Conservation (phyloP, 2,329 filamentous ascomycete genomes). For the Metarhizium robertsii region DNA sequence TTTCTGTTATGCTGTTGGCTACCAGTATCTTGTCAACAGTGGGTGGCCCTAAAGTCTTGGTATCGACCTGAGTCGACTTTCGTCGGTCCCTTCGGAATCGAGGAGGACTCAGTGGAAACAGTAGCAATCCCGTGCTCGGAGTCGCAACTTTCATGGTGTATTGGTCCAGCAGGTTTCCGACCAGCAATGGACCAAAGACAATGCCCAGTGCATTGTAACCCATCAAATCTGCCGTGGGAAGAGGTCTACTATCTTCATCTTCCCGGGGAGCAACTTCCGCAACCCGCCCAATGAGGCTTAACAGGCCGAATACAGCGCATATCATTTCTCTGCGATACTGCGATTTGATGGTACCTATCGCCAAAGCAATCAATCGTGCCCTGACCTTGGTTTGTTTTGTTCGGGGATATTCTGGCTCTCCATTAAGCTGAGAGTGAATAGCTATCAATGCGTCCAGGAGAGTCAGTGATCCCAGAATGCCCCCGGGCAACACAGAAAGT, state of each 20-base stretch:
- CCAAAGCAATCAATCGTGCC: conserved; percentile 57
- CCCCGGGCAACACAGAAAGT: conserved; percentile 53
- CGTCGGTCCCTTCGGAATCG: conserved; percentile 22
- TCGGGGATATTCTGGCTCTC: conserved; percentile 39
- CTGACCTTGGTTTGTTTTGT: conserved; percentile 47
- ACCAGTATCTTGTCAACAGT: conserved; percentile 47
- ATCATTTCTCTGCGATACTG: conserved; percentile 54
- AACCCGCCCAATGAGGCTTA: conserved; percentile 49
- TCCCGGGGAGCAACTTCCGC: conserved; percentile 45
- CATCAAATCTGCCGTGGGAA: conserved; percentile 52
- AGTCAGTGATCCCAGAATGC: conserved; percentile 52
- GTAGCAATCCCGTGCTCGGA: conserved; percentile 29
- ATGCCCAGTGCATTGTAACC: conserved; percentile 54
- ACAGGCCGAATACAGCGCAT: conserved; percentile 56
- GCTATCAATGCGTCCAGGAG: conserved; percentile 54
- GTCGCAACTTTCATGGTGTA: conserved; percentile 38
- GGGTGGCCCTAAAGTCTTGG: conserved; percentile 12
- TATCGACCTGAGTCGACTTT: conserved; percentile 10
- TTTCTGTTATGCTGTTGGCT: conserved; percentile 51
- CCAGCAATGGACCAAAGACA: conserved; percentile 54
- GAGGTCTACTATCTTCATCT: conserved; percentile 39
- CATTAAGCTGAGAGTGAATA: conserved; percentile 46
- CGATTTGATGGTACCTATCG: conserved; percentile 49
- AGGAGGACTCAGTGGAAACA: conserved; percentile 34
- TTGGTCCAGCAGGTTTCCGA: conserved; percentile 46